Evolutionary conservation across 2,329 filamentous ascomycete species (phyloP).

Genomic region (Epichloe festucae): DNA sequence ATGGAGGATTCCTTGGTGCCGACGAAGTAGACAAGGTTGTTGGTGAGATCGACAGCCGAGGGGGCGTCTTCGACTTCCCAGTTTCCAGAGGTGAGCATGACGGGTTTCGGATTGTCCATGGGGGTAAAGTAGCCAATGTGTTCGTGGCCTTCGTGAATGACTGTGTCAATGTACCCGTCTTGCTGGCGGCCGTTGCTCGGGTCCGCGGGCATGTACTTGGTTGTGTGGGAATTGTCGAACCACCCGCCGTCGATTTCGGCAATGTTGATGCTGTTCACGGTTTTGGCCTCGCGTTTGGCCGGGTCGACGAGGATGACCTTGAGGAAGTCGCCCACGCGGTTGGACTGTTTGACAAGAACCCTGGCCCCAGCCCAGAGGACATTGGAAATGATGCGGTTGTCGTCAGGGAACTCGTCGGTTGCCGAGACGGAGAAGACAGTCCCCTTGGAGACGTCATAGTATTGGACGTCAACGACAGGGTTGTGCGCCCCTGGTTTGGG

Average conservation of each 20-base stretch:
- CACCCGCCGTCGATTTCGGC: constrained; percentile 84
- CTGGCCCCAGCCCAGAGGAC: constrained; percentile 81
- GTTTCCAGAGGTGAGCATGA: constrained; percentile 72
- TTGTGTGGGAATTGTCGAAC: constrained; percentile 88
- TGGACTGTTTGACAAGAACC: constrained; percentile 81
- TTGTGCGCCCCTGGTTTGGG: constrained; percentile 93
- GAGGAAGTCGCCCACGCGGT: constrained; percentile 84
- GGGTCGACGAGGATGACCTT: constrained; percentile 81
- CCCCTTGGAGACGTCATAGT: constrained; percentile 69
- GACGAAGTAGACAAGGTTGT: constrained; percentile 84
- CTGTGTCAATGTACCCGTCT: constrained; percentile 86
- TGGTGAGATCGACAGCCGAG: constrained; percentile 69
- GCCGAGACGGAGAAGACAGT: constrained; percentile 73
- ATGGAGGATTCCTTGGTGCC: constrained; percentile 78
- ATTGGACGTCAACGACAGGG: constrained; percentile 73
- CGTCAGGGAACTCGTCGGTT: constrained; percentile 61
- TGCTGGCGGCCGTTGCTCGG: constrained; percentile 58
- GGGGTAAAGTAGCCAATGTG: constrained; percentile 91
- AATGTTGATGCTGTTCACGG: constrained; percentile 68
- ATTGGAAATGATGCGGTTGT: constrained; percentile 83
- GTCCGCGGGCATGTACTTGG: constrained; percentile 76
- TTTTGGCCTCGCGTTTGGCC: constrained; percentile 55
- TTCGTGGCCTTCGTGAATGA: constrained; percentile 77
- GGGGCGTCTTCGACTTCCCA: constrained; percentile 90
- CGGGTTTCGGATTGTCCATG: constrained; percentile 66